These are phyloP conservation scores for Lizonia empirigonia DNA, from an alignment of 2,329 filamentous ascomycete genomes.

Conservation along the genomic window DNA sequence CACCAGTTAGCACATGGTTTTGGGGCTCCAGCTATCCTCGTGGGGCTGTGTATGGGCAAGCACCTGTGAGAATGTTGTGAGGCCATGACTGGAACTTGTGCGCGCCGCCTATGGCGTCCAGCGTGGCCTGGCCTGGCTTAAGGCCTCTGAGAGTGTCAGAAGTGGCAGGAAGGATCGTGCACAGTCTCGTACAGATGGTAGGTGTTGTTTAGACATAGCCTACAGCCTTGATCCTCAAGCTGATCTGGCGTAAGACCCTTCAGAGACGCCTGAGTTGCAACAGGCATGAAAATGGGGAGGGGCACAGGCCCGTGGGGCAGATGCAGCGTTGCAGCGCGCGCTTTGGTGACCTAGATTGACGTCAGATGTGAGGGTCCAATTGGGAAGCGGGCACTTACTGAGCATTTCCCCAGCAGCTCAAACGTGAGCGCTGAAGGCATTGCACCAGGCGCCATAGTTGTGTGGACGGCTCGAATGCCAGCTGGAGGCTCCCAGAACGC, in stretches of 20 bases:
- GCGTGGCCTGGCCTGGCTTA: no score
- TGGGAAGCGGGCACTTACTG: slow-evolving; percentile 23
- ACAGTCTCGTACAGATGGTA: slow-evolving; percentile 71
- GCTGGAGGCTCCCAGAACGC: neutral
- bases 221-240: slow-evolving; percentile 85
- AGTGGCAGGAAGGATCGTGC: neutral
- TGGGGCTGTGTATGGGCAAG: slow-evolving; percentile 12
- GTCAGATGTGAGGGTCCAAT: neutral
- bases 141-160: no score
- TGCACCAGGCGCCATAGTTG: slow-evolving; percentile 39
- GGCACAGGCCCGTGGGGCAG: slow-evolving; percentile 91
- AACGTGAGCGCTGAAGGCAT: slow-evolving; percentile 48
- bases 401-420: slow-evolving; percentile 49
- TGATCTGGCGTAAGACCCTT: slow-evolving; percentile 94
- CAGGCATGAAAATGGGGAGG: slow-evolving; percentile 97
- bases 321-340: slow-evolving; percentile 83
- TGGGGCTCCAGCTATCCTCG: neutral
- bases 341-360: slow-evolving; percentile 80
- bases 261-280: slow-evolving; percentile 93
- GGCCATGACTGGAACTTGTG: slow-evolving; percentile 96
- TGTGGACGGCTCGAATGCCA: neutral
- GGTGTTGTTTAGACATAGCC: slow-evolving; percentile 95
- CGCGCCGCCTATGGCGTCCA: slow-evolving; percentile 87
- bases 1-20: slow-evolving; percentile 33
- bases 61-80: slow-evolving; percentile 85